Percentiles rank a stretch among this genome's conserved stretches.
Evolutionary conservation across 2,329 filamentous ascomycete species (phyloP).

Genomic region (Colletotrichum sp.): DNA sequence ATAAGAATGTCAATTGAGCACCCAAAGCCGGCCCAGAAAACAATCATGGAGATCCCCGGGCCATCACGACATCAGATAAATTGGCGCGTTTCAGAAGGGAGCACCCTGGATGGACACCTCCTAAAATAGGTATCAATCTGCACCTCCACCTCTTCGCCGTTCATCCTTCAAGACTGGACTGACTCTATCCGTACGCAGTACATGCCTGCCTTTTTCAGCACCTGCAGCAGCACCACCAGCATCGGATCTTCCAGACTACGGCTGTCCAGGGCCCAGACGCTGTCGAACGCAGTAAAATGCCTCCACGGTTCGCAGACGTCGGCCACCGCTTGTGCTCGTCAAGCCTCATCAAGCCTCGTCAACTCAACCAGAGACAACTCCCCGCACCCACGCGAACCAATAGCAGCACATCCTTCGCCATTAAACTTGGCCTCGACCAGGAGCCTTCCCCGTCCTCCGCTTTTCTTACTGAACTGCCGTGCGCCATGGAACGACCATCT

Average conservation of each 20-base stretch:
- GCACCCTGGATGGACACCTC: background rate
- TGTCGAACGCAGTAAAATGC: background rate
- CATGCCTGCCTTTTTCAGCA: background rate
- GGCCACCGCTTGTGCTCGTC: background rate
- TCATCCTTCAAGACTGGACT: background rate
- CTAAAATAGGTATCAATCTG: constrained; percentile 11
- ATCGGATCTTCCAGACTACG: background rate
- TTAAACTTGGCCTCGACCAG: background rate
- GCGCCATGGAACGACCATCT: background rate
- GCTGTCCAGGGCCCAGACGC: background rate
- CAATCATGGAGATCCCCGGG: constrained; percentile 7
- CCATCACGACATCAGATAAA: constrained; percentile 20
- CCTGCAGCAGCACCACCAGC: background rate
- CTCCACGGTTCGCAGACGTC: background rate
- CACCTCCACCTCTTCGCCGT: background rate
- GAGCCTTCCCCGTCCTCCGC: background rate
- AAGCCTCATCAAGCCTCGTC: background rate
- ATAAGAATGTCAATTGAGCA: background rate
- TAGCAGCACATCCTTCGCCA: background rate
- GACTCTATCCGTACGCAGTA: background rate
- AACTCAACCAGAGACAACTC: background rate
- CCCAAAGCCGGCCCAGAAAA: background rate
- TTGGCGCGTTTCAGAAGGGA: constrained; percentile 20
- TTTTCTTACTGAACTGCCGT: background rate
- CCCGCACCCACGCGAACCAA: background rate